phyloP scores from a whole-genome alignment of 2,329 filamentous ascomycete genomes.

The Penicillium corylophilum region DNA sequence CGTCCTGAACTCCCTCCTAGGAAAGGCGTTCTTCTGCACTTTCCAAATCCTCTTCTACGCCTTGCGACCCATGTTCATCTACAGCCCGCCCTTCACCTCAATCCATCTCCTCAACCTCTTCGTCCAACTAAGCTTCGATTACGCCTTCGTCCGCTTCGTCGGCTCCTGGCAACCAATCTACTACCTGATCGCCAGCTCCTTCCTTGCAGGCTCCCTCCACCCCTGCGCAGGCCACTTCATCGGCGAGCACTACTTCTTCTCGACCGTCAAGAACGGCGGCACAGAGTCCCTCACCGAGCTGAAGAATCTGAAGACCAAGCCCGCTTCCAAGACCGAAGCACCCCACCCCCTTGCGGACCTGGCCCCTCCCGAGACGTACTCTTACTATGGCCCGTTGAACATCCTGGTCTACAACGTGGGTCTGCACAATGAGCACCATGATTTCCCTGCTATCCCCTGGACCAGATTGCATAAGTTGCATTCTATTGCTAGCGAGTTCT shows the following conservation, averaged over 20 bases:
- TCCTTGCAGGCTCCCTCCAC: conserved; percentile 90
- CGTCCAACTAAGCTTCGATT: conserved; percentile 77
- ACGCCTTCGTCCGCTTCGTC: conserved; percentile 60
- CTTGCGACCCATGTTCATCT: conserved; percentile 90
- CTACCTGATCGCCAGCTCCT: conserved; percentile 86
- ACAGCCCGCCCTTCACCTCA: conserved; percentile 80
- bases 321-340: conserved; percentile 32
- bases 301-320: conserved; percentile 34
- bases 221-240: conserved; percentile 98
- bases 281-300: conserved; percentile 55
- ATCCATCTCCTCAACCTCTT: conserved; percentile 81
- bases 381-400: conserved; percentile 93
- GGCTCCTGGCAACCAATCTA: conserved; percentile 60
- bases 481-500: conserved; percentile 84
- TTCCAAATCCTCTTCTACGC: conserved; percentile 99
- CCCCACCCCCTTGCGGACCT: conserved; percentile 59
- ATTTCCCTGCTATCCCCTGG: conserved; percentile 97
- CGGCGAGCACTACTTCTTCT: conserved; percentile 86
- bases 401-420: conserved; percentile 95
- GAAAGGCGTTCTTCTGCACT: conserved; percentile 98
- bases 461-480: conserved; percentile 76
- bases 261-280: conserved; percentile 35
- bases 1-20: conserved; percentile 86
- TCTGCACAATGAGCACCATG: conserved; percentile 97
- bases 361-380: conserved; percentile 87